Evolutionary conservation across 108 stramenopile genomes (phyloP), one percentile per base, ranked within the genome.

Genomic region (Cyclotella sp.): DNA sequence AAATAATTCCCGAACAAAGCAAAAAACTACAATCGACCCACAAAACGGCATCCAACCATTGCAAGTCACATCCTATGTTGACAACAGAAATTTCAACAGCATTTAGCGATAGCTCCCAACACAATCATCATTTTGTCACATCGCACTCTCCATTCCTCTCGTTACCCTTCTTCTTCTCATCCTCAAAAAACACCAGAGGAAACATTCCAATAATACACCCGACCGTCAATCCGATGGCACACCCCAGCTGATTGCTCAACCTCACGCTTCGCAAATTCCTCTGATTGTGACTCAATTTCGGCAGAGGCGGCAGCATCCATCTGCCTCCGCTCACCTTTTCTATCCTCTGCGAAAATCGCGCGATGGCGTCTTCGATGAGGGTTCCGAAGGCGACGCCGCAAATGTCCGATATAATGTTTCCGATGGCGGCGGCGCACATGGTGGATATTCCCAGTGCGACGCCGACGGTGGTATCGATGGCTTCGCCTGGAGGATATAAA

Each of bases 191-290:
- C 22, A 97, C 67, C 15, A 99, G 82, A 6, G 97, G 97, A 63
- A 94, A 87, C 98, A 99, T 99, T 12, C 98, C 98, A 65, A 99
- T 77, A 14, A 99, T 71, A 72, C 98, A 99, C 11, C 98, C 98
- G 15, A 98, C 53, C 0, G 91, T 88, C 61, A 99, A 83, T 3
- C 98, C 98, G 5, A 96, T 62, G 10, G 86, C 91, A 55, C 89
- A 91, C 0, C 97, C 98, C 19, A 90, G 67, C 63, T 94, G 89
- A 12, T 81, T 84, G 34, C 91, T 84, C 51, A 83, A 85, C 51
- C 93, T 78, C 26, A 92, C 95, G 30, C 81, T 64, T 18, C 92
- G 74, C 42, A 93, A 70, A 44, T 83, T 84, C 28, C 96, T 83
- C 76, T 99, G 98, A 0, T 89, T 94, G 26, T 80, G 47, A 0